Evolutionary conservation across 2,329 filamentous ascomycete species (phyloP).

Genomic region (Nakataea oryzae): DNA sequence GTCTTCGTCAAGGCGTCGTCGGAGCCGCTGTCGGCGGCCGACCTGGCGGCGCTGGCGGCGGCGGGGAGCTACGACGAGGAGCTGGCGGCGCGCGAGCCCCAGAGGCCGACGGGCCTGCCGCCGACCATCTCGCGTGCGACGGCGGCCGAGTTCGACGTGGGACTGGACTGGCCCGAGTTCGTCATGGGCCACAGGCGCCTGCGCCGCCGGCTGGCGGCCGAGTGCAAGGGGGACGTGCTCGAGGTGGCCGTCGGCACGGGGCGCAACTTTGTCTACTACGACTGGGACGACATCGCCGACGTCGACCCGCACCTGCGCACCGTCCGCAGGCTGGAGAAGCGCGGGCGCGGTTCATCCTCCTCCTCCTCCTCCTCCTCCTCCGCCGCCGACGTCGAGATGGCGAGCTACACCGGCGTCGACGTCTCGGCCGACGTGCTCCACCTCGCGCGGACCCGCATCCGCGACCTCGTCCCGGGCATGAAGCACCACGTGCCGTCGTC

Average conservation of each 20-base stretch:
- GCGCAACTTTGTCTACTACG: constrained; percentile 48
- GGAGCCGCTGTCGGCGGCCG: constrained; percentile 3
- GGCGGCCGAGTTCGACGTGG: constrained; percentile 46
- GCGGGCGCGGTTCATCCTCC: neutral
- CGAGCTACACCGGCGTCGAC: constrained; percentile 52
- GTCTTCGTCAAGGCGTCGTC: constrained; percentile 7
- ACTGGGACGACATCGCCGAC: constrained; percentile 33
- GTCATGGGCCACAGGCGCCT: constrained; percentile 44
- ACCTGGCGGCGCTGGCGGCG: constrained; percentile 4
- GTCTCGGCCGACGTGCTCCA: constrained; percentile 50
- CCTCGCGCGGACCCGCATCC: constrained; percentile 42
- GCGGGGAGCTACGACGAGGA: neutral
- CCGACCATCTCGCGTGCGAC: constrained; percentile 25
- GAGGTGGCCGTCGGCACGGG: constrained; percentile 55
- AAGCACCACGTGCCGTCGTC: constrained; percentile 18
- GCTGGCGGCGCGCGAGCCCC: constrained; percentile 17
- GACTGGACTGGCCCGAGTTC: constrained; percentile 46
- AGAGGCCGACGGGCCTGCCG: constrained; percentile 36
- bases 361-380: neutral
- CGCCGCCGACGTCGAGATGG: constrained; percentile 22
- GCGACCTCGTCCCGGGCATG: constrained; percentile 30
- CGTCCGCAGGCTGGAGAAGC: constrained; percentile 3
- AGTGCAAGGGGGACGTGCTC: constrained; percentile 45
- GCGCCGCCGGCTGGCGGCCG: constrained; percentile 34
- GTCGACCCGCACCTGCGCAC: constrained; percentile 8